A percentile compares a stretch with the other conserved stretches of the same genome.
Conservation (phyloP, 257 asterid species). For the Coffea canephora region DNA sequence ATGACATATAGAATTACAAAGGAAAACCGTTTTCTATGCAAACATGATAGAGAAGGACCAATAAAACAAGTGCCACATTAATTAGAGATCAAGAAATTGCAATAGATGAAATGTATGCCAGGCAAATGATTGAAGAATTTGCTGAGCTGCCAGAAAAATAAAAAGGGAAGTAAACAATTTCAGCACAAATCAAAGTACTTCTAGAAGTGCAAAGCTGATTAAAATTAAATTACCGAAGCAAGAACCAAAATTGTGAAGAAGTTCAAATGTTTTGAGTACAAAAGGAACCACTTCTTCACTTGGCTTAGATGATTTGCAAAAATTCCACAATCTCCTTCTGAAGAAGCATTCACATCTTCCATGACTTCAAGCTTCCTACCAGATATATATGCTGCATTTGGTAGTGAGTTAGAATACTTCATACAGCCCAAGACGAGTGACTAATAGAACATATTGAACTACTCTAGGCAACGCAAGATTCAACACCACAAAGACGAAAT, state of each 20-base stretch:
- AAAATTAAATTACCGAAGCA: constrained; percentile 60
- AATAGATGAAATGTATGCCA: neutral
- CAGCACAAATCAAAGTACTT: neutral
- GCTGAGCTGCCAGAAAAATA: neutral
- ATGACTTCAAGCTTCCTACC: constrained; percentile 53
- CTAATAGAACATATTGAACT: neutral
- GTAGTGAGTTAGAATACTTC: neutral
- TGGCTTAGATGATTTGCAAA: constrained; percentile 41
- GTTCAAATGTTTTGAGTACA: constrained; percentile 65
- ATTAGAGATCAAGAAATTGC: neutral
- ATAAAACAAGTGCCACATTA: neutral
- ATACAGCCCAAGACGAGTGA: neutral
- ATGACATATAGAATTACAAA: neutral
- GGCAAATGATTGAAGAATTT: neutral
- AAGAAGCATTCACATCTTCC: constrained; percentile 62
- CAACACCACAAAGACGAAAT: neutral
- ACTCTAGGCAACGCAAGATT: neutral
- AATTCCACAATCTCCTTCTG: constrained; percentile 41
- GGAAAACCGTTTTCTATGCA: neutral
- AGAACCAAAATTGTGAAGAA: constrained; percentile 68
- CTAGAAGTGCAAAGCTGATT: neutral
- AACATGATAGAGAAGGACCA: neutral
- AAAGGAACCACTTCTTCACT: constrained; percentile 64
- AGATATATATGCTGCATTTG: constrained; percentile 51
- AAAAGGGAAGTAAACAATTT: neutral